phyloP scores from a whole-genome alignment of 768 basidiomycete species.

The Russula compacta region DNA sequence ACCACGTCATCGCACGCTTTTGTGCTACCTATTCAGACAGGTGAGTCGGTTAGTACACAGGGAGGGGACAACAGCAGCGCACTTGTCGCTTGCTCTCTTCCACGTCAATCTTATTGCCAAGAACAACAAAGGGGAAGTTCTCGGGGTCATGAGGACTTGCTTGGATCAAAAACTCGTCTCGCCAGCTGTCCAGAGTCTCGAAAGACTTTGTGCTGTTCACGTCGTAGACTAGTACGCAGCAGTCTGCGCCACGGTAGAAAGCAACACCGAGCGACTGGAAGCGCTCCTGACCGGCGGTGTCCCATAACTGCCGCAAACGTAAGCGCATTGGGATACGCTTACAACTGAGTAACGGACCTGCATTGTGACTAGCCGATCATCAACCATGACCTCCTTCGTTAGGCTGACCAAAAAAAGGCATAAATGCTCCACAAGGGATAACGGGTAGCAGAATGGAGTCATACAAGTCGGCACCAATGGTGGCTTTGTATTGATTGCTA shows the following conservation, averaged over 20 bases:
- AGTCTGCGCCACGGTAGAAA: slow-evolving; percentile 98
- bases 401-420: slow-evolving; percentile 40
- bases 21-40: slow-evolving; percentile 68
- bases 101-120: slow-evolving; percentile 99
- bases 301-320: slow-evolving; percentile 73
- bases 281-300: slow-evolving; percentile 98
- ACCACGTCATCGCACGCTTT: slow-evolving; percentile 99
- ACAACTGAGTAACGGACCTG: slow-evolving; percentile 50
- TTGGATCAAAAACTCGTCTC: slow-evolving; percentile 98
- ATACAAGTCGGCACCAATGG: slow-evolving; percentile 94
- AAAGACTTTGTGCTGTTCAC: slow-evolving; percentile 98
- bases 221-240: slow-evolving; percentile 98
- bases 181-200: slow-evolving; percentile 97
- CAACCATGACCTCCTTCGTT: slow-evolving; percentile 98
- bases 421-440: background rate
- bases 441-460: slow-evolving; percentile 30
- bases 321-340: background rate
- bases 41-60: background rate
- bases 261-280: slow-evolving; percentile 99
- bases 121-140: slow-evolving; percentile 98
- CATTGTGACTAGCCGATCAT: slow-evolving; percentile 97
- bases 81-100: slow-evolving; percentile 98
- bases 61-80: slow-evolving; percentile 16
- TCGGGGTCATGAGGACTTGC: slow-evolving; percentile 98
- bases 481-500: slow-evolving; percentile 99